Evolutionary conservation across 2,329 filamentous ascomycete species (phyloP).

Genomic region (Penicillium sp.): DNA sequence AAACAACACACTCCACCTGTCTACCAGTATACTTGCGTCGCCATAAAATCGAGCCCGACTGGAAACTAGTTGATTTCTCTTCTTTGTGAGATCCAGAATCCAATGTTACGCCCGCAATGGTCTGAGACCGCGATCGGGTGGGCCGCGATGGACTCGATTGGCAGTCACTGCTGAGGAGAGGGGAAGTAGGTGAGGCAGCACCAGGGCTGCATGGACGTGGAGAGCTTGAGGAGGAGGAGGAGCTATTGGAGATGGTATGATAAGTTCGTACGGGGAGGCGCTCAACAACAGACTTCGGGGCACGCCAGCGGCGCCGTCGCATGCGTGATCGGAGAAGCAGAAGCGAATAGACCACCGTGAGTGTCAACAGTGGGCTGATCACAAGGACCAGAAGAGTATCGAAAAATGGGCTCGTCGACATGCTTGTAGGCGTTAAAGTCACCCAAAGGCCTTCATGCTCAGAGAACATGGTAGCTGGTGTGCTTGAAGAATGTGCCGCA

Average conservation of each 20-base stretch:
- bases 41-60: conserved; percentile 39
- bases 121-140: conserved; percentile 39
- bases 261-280: conserved; percentile 93
- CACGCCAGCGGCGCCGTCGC: conserved; percentile 84
- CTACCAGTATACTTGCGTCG: conserved; percentile 61
- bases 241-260: conserved; percentile 72
- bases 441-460: conserved; percentile 85
- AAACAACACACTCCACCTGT: conserved; percentile 90
- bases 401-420: conserved; percentile 88
- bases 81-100: conserved; percentile 30
- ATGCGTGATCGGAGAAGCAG: conserved; percentile 85
- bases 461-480: conserved; percentile 39
- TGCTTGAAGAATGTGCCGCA: conserved; percentile 8
- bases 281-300: conserved; percentile 95
- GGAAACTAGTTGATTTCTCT: conserved; percentile 46
- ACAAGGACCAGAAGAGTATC: conserved; percentile 97
- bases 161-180: conserved; percentile 58
- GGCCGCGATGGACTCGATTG: conserved; percentile 30
- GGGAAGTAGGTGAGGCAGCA: conserved; percentile 71
- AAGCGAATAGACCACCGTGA: conserved; percentile 89
- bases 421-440: conserved; percentile 86
- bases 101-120: conserved; percentile 32
- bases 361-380: conserved; percentile 84
- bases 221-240: conserved; percentile 55
- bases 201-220: conserved; percentile 63